Percentiles rank a stretch among this genome's conserved stretches.
Evolutionary conservation across 441 rosid species (phyloP).

Genomic region (Pelargonium myrrhifolium): DNA sequence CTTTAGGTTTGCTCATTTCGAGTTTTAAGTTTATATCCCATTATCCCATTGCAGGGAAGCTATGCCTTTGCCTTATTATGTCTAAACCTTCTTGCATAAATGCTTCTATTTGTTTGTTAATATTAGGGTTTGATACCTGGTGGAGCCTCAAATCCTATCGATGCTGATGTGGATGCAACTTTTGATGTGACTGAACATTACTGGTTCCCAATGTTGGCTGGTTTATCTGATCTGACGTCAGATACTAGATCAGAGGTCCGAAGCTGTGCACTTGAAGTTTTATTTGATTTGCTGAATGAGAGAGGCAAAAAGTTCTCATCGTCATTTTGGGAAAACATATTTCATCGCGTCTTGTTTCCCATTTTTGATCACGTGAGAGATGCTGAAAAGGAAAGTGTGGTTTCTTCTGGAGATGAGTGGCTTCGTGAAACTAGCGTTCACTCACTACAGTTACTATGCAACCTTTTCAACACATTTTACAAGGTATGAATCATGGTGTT

Average conservation of each 20-base stretch:
- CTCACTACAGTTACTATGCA: conserved; percentile 96
- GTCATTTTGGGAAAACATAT: conserved; percentile 98
- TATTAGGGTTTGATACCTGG: conserved; percentile 93
- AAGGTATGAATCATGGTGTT: conserved; percentile 45
- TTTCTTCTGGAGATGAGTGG: conserved; percentile 77
- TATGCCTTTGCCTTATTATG: conserved; percentile 13
- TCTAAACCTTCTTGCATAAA: conserved; percentile 5
- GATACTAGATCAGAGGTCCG: conserved; percentile 94
- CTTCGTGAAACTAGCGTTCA: conserved; percentile 97
- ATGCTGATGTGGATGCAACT: conserved; percentile 43
- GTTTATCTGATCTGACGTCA: conserved; percentile 93
- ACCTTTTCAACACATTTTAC: conserved; percentile 96
- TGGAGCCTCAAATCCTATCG: conserved; percentile 78
- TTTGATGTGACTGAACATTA: conserved; percentile 94
- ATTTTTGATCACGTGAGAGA: conserved; percentile 96
- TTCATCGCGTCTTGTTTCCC: conserved; percentile 95
- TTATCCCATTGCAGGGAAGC: conserved; percentile 8
- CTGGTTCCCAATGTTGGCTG: conserved; percentile 99
- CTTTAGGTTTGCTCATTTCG: not conserved
- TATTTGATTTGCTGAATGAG: conserved; percentile 96
- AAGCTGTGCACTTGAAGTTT: conserved; percentile 95
- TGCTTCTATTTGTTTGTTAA: conserved; percentile 18
- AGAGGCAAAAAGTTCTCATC: conserved; percentile 92
- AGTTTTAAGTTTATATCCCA: not conserved
- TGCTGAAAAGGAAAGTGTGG: conserved; percentile 76